Evolutionary conservation across 257 asterid genomes (phyloP), one percentile per base, ranked within the genome.

Genomic region (Solanum chiquidenum): DNA sequence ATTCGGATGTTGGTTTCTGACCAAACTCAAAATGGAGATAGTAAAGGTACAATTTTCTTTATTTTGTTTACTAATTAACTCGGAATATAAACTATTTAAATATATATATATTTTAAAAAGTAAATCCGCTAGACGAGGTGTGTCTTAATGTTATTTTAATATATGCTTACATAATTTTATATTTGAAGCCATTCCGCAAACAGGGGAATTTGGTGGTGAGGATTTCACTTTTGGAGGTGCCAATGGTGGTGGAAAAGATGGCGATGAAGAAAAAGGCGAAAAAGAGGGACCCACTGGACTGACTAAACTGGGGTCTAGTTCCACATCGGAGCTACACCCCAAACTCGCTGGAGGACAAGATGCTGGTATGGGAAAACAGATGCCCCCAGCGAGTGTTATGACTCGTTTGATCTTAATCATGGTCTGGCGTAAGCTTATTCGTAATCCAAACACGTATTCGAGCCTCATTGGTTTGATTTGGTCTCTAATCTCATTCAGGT

Each of bases 371-470:
- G 93, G 88, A 7, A 96, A 97, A 90, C 96, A 92, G 3, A 95
- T 97, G 99, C 99, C 99, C 7, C 99, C 99, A 31, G 93, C 99
- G 0, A 96, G 99, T n/a, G 99, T 97, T 12, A 96, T 97, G 98
- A 97, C 99, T 1, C 95, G 99, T 38, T 95, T 97, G 11, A 97
- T 97, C 88, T 87, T 97, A 91, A 97, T 96, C 86, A 97, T 97
- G 99, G 99, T 97, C 33, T 97, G 99, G 99, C 98, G 99, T 31
- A 97, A 96, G 86, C 99, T 97, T 86, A 96, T 97, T 88, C 93
- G 99, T 6, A 97, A 97, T 88, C 99, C 99, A 42, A 97, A 96
- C 94, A 96, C 99, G 12, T 97, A 97, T 87, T 97, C 99, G 12
- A 96, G 99, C 91, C 98, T 97, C 90, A 75, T 97, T 80, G 99